Percentiles rank a stretch among this genome's conserved stretches.
Conservation (phyloP, 176 grass and related monocot genomes). For the Secale cereale region DNA sequence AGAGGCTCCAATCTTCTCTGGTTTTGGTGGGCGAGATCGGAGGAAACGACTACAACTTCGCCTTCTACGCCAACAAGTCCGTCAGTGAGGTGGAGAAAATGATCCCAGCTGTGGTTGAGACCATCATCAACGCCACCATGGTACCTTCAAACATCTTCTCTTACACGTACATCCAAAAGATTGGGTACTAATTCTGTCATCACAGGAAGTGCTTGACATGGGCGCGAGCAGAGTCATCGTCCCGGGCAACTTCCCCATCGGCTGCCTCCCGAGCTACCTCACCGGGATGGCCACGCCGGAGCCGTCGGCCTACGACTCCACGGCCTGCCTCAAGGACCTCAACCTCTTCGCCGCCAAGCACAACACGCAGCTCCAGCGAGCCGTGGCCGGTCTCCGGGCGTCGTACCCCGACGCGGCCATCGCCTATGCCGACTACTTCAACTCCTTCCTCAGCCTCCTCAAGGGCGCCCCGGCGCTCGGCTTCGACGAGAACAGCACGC, state of each 20-base stretch:
- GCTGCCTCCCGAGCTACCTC: slow-evolving; percentile 77
- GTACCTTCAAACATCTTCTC: not conserved
- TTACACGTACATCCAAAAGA: no score
- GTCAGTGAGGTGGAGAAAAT: slow-evolving; percentile 50
- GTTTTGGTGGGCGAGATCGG: slow-evolving; percentile 85
- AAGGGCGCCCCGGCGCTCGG: slow-evolving; percentile 38
- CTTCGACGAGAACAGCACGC: slow-evolving; percentile 44
- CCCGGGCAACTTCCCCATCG: slow-evolving; percentile 91
- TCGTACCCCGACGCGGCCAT: slow-evolving; percentile 42
- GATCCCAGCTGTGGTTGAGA: slow-evolving; percentile 58
- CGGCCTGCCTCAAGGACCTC: slow-evolving; percentile 50
- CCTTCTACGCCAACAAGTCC: slow-evolving; percentile 37
- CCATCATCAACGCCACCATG: slow-evolving; percentile 57
- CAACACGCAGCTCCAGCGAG: slow-evolving; percentile 55
- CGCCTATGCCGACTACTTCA: slow-evolving; percentile 85
- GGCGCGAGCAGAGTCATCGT: slow-evolving; percentile 61
- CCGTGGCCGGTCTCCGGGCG: slow-evolving; percentile 24
- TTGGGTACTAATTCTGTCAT: no score
- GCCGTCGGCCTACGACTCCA: slow-evolving; percentile 48
- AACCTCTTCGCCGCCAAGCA: slow-evolving; percentile 70
- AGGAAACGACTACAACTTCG: slow-evolving; percentile 95
- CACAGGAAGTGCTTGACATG: slow-evolving; percentile 65
- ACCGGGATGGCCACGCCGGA: slow-evolving; percentile 35
- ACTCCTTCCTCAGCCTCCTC: slow-evolving; percentile 66
- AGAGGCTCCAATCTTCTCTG: slow-evolving; percentile 32